Conservation (phyloP, 129 eudicot genomes). For the Flaveria ramosissima region DNA sequence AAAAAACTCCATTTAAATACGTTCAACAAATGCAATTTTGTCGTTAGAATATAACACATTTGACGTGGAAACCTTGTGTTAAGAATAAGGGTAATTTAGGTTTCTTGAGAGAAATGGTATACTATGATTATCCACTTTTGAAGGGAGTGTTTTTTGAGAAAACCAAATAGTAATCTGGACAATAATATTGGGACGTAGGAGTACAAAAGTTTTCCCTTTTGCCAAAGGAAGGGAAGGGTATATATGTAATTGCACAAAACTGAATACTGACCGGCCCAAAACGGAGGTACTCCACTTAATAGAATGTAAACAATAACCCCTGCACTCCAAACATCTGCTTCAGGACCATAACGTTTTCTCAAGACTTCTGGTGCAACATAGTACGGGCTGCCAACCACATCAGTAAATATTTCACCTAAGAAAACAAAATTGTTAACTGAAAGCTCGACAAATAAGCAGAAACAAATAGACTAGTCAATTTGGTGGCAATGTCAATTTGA, state of each 20-base stretch:
- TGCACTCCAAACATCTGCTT: constrained; percentile 97
- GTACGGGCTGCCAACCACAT: constrained; percentile 96
- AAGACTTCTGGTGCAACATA: constrained; percentile 96
- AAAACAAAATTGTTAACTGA: constrained; percentile 5
- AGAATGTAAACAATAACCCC: constrained; percentile 86
- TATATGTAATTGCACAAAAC: not conserved
- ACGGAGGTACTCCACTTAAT: constrained; percentile 89
- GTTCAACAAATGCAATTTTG: not conserved
- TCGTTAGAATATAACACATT: not conserved
- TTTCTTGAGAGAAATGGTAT: not conserved
- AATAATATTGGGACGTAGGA: not conserved
- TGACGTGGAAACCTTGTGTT: not conserved
- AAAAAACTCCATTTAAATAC: not conserved
- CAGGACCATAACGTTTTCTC: constrained; percentile 84
- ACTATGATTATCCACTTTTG: not conserved
- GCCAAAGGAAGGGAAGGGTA: not conserved
- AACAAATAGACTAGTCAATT: constrained; percentile 6
- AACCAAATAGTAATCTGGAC: not conserved
- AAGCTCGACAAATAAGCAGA: not conserved
- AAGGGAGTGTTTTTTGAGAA: not conserved
- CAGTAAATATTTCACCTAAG: constrained; percentile 71
- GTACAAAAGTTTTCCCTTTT: not conserved
- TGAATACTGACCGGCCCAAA: constrained; percentile 78
- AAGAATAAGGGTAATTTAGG: not conserved
- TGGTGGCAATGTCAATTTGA: not conserved